These are phyloP conservation scores for Fraxinus greggii DNA, from an alignment of 305 asterid species.

Conservation along the genomic window DNA sequence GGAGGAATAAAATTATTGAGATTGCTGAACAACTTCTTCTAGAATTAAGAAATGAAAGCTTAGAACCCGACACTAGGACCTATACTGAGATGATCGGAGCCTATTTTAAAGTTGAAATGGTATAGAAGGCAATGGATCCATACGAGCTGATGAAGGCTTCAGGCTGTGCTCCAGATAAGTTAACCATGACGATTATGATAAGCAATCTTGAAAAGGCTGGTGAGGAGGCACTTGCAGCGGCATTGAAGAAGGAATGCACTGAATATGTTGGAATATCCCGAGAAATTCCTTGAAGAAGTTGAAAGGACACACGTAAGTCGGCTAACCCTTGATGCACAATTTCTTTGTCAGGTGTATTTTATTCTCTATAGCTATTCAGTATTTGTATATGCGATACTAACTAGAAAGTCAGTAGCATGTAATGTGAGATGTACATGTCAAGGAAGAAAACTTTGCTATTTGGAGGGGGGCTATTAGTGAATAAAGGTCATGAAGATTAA, in stretches of 20 bases:
- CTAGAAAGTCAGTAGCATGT: neutral
- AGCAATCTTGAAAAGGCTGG: slow-evolving; percentile 68
- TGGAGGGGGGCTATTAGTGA: neutral
- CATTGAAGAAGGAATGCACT: slow-evolving; percentile 54
- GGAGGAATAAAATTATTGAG: slow-evolving; percentile 54
- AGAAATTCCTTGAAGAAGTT: slow-evolving; percentile 52
- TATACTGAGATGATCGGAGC: slow-evolving; percentile 76
- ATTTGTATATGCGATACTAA: neutral
- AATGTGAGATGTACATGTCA: neutral
- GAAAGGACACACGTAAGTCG: slow-evolving; percentile 48
- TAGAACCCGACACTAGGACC: slow-evolving; percentile 59
- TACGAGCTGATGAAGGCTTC: slow-evolving; percentile 69
- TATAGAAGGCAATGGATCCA: slow-evolving; percentile 56
- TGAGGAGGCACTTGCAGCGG: slow-evolving; percentile 39
- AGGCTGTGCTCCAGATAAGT: slow-evolving; percentile 62
- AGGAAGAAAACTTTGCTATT: neutral
- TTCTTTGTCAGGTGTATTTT: neutral
- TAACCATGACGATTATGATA: slow-evolving; percentile 52
- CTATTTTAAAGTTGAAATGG: slow-evolving; percentile 56
- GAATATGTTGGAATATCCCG: slow-evolving; percentile 54
- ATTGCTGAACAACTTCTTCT: slow-evolving; percentile 49
- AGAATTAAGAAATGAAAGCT: slow-evolving; percentile 53
- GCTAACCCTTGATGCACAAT: slow-evolving; percentile 8
- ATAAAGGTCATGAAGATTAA: neutral
- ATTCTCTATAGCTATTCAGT: too few relatives aligned